These are phyloP conservation scores for Hemileccinum impolitum DNA, from an alignment of 768 basidiomycete genomes.

Conservation along the genomic window DNA sequence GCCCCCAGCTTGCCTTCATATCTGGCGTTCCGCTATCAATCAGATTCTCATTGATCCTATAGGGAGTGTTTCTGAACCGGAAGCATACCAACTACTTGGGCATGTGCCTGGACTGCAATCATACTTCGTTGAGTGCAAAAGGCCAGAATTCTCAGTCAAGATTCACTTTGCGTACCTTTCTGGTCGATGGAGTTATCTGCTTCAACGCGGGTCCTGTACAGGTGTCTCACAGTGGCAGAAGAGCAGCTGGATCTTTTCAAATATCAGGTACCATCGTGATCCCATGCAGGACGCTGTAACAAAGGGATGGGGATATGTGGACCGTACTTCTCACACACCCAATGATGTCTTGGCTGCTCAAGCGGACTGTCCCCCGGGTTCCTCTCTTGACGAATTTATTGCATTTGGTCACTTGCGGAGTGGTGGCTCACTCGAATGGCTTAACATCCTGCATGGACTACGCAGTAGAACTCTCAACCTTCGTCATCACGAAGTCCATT, in stretches of 20 bases:
- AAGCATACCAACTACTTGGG: background rate
- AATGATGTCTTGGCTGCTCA: background rate
- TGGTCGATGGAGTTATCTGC: no score
- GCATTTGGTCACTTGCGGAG: background rate
- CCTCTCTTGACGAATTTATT: background rate
- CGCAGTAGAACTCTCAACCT: background rate
- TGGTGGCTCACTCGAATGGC: background rate
- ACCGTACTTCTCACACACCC: background rate
- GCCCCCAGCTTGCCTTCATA: slow-evolving; percentile 5
- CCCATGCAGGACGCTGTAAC: no score
- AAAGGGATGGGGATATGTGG: no score
- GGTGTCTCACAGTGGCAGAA: no score
- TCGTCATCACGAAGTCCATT: background rate
- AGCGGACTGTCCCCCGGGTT: background rate
- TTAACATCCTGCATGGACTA: background rate
- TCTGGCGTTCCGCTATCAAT: slow-evolving; percentile 30
- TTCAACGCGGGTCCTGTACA: no score
- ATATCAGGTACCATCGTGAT: no score
- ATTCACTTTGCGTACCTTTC: background rate
- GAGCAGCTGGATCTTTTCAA: no score
- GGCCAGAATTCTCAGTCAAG: background rate
- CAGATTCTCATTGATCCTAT: slow-evolving; percentile 7
- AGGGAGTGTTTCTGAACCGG: no score
- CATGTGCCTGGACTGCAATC: slow-evolving; percentile 27
- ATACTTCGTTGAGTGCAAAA: background rate